Evolutionary conservation across 208 protist genomes (phyloP).

Genomic region (Acanthamoeba comandoni): DNA sequence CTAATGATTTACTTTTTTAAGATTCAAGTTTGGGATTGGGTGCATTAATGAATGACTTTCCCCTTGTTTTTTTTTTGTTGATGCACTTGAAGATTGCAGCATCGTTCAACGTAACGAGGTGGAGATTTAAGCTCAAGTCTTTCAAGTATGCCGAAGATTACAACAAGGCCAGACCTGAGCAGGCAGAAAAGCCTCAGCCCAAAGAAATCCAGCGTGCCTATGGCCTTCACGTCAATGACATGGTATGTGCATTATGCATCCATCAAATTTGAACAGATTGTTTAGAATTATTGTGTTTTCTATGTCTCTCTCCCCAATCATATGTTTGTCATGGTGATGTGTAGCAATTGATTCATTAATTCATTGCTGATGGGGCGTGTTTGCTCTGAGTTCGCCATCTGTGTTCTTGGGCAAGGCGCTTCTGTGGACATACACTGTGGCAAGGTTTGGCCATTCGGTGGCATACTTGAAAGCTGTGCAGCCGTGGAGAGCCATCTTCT

Average conservation of each 20-base stretch:
- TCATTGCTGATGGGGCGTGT: too few relatives aligned
- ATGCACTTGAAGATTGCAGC: conserved; percentile 1
- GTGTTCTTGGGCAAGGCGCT: neutral
- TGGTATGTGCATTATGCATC: too few relatives aligned
- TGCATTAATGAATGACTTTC: neutral
- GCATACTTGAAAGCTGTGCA: conserved; percentile 16
- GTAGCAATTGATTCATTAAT: too few relatives aligned
- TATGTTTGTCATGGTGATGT: neutral
- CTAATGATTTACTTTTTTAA: neutral
- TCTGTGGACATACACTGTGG: conserved; percentile 38
- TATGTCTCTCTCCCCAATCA: neutral
- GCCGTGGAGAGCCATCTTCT: conserved; percentile 24
- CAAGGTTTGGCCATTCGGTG: neutral
- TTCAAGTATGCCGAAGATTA: conserved; percentile 61
- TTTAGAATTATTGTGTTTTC: neutral
- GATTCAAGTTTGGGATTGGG: neutral
- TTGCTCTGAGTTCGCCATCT: conserved; percentile 5
- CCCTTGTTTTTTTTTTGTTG: too few relatives aligned
- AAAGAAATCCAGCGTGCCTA: conserved; percentile 20
- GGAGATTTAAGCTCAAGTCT: neutral
- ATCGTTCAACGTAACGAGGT: conserved; percentile 20
- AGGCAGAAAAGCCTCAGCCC: conserved; percentile 6
- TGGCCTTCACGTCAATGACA: conserved; percentile 59
- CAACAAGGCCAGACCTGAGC: neutral
- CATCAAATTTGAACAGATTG: neutral